Evolutionary conservation across 163 green algal species (phyloP), one percentile per base, ranked within the genome.

Genomic region (Trebouxiophyceae sp.): DNA sequence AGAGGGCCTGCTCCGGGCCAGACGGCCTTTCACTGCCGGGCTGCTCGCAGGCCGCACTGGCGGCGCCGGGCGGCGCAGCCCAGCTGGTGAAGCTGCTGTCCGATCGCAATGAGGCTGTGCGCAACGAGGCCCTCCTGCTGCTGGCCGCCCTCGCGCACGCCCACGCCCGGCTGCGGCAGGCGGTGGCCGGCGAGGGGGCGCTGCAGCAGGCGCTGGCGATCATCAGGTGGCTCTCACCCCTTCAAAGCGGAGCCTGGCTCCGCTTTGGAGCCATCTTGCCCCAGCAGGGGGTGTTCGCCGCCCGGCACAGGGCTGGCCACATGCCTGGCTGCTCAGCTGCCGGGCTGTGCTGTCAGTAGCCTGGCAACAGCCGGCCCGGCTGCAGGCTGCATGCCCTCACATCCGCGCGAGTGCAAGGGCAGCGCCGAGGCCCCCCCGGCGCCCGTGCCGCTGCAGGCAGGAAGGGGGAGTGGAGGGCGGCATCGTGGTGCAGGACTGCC

Each of bases 151-250:
- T 96, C 29, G 89, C 82, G 2, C 71, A 61, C 20, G 65, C 71
- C 26, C 84, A 79, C 56, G 70, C 77, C n/a, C 81, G 93, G 66
- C 81, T 96, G 24, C 79, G 89, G 62, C 90, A 95, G 72, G 89
- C 96, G 32, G 86, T 86, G 2, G 91, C 86, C 0, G 95, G 94
- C 72, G 90, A 97, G 69, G 89, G 90, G 30, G 86, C 80, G 0
- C 94, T 97, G 65, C 87, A 97, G 34, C 77, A 79, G 26, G 66
- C 89, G 39, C 83, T 90, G 45, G 75, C 71, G 61, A 89, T 95
- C 54, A 74, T 91, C 62, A 66, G 66, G 77, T 74, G 63, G 3
- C 31, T 27, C 56, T 69, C n/a, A n/a, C n/a, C n/a, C n/a, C n/a
- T n/a, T n/a, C n/a, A n/a, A n/a, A n/a, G n/a, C n/a, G n/a, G n/a